A percentile compares a stretch with the other conserved stretches of the same genome.
phyloP scores from a whole-genome alignment of 495 filamentous ascomycete genomes.

The Aspergillus incahuasiensis region DNA sequence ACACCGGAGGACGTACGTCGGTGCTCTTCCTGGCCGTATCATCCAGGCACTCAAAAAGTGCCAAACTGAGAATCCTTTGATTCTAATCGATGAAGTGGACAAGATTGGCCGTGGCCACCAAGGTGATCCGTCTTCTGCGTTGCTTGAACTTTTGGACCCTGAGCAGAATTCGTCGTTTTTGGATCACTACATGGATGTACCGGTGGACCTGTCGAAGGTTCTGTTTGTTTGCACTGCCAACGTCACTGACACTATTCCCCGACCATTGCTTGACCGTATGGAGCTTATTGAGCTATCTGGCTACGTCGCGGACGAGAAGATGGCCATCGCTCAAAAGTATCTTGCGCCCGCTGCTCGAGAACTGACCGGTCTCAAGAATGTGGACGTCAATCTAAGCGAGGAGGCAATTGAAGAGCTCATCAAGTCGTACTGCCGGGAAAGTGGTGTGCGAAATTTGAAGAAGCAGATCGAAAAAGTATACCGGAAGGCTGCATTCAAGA shows the following conservation, averaged over 20 bases:
- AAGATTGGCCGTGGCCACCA: slow-evolving; percentile 96
- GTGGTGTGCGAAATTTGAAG: slow-evolving; percentile 95
- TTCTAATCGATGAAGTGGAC: slow-evolving; percentile 96
- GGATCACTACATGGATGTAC: slow-evolving; percentile 98
- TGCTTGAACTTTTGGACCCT: slow-evolving; percentile 92
- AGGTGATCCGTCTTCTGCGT: slow-evolving; percentile 90
- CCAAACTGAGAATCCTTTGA: slow-evolving; percentile 95
- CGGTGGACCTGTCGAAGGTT: slow-evolving; percentile 95
- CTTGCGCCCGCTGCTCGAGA: slow-evolving; percentile 89
- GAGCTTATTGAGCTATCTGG: slow-evolving; percentile 96
- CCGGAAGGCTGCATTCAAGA: slow-evolving; percentile 93
- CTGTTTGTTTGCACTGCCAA: slow-evolving; percentile 99
- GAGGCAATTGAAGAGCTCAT: slow-evolving; percentile 93
- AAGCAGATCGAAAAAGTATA: slow-evolving; percentile 99
- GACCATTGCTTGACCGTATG: slow-evolving; percentile 94
- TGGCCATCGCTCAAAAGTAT: slow-evolving; percentile 94
- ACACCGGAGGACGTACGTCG: slow-evolving; percentile 93
- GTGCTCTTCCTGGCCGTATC: slow-evolving; percentile 90
- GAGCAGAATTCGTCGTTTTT: slow-evolving; percentile 98
- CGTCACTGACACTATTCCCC: slow-evolving; percentile 96
- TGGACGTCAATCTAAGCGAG: slow-evolving; percentile 76
- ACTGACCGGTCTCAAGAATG: slow-evolving; percentile 82
- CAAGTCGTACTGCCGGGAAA: slow-evolving; percentile 97
- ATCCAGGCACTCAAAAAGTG: slow-evolving; percentile 99
- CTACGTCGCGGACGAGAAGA: slow-evolving; percentile 98